These are phyloP conservation scores for Simplicillium sp. DNA, from an alignment of 2,329 filamentous ascomycete species.

Conservation along the genomic window DNA sequence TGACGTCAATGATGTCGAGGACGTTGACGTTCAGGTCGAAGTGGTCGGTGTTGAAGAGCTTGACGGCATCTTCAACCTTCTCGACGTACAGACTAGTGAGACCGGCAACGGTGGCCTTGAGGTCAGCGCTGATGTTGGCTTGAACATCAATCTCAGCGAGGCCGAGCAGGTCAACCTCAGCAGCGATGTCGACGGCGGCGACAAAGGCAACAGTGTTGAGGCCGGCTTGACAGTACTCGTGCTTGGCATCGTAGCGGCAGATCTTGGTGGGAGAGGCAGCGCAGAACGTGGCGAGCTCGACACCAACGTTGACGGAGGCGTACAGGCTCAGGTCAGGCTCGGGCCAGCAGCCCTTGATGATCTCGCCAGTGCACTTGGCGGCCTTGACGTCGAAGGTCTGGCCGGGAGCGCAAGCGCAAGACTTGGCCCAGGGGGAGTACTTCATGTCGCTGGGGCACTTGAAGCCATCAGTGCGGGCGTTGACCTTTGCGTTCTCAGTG, in stretches of 20 bases:
- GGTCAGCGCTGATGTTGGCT: conserved; percentile 16
- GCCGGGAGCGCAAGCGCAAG: conserved; percentile 34
- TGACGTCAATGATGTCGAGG: conserved; percentile 16
- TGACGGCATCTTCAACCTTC: conserved; percentile 18
- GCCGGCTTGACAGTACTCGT: conserved; percentile 25
- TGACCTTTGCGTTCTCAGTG: conserved; percentile 12
- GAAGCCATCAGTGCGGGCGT: conserved; percentile 12
- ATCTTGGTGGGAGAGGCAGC: conserved; percentile 24
- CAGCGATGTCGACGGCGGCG: conserved; percentile 16
- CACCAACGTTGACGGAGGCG: conserved; percentile 12
- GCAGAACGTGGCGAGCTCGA: conserved; percentile 20
- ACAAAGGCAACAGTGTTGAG: conserved; percentile 23
- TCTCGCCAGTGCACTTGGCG: conserved; percentile 16
- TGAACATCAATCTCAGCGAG: conserved; percentile 11
- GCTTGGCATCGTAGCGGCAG: conserved; percentile 20
- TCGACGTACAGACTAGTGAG: conserved; percentile 23
- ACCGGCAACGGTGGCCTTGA: conserved; percentile 21
- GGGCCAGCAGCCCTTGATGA: conserved; percentile 21
- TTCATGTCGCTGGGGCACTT: conserved; percentile 22
- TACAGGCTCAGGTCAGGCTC: conserved; percentile 17
- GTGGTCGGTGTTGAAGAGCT: conserved; percentile 26
- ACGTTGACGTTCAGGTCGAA: conserved; percentile 18
- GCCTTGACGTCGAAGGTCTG: conserved; percentile 24
- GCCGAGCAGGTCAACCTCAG: conserved; percentile 15
- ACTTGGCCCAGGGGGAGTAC: conserved; percentile 26